Percentiles rank a stretch among this genome's conserved stretches.
Conservation (phyloP, 2,329 filamentous ascomycete genomes). For the Alternaria tenuissima region DNA sequence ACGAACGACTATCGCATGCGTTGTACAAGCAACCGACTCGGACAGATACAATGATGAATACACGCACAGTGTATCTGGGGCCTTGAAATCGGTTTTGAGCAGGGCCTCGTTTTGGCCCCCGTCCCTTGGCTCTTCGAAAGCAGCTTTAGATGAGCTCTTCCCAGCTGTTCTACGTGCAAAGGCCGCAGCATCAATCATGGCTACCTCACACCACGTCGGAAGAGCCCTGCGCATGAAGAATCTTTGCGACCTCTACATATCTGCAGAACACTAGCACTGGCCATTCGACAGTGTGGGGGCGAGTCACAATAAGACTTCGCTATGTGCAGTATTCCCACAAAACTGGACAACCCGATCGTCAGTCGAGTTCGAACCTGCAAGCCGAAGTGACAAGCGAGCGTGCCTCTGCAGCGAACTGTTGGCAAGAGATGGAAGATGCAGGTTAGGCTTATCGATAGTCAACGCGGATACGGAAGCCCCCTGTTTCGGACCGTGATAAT, state of each 20-base stretch:
- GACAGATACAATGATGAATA: not conserved
- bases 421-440: conserved; percentile 12
- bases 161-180: not conserved
- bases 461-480: conserved; percentile 8
- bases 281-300: not conserved
- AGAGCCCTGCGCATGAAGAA: not conserved
- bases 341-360: not conserved
- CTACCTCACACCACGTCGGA: not conserved
- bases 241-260: not conserved
- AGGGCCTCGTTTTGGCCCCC: not conserved
- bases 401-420: not conserved
- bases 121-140: not conserved
- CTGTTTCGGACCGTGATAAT: conserved; percentile 8
- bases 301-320: not conserved
- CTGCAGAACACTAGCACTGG: not conserved
- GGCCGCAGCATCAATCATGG: not conserved
- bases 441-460: conserved; percentile 24
- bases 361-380: not conserved
- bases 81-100: not conserved
- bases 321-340: not conserved
- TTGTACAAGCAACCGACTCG: not conserved
- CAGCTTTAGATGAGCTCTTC: conserved; percentile 7
- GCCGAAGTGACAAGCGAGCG: not conserved
- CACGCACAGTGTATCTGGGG: not conserved
- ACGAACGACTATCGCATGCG: conserved; percentile 8